Base-by-base conservation (phyloP, 148 eudicot genomes). In the Cornus suecica region DNA sequence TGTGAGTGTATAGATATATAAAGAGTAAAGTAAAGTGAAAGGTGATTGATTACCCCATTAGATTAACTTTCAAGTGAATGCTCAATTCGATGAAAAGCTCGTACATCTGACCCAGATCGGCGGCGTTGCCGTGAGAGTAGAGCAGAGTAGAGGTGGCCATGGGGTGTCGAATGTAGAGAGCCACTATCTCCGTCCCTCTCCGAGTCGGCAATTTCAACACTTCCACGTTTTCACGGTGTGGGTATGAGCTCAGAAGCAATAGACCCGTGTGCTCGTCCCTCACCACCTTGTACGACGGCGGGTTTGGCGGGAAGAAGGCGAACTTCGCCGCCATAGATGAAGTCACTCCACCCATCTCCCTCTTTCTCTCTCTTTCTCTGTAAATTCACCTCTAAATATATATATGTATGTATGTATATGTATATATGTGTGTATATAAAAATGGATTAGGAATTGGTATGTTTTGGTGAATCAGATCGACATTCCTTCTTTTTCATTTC, bases 241-340 rank as follows among this genome's bases (percentile, higher is more conserved):
- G 91, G 25, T 86, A 89, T 0, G 91, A 90, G 70, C 82, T 87
- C 11, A 91, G 72, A 56, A 87, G 84, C 72, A 88, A 41, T 24
- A 89, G 80, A 14, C 87, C 90, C 1, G 96, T 89, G 9, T 82
- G 67, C 8, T 77, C 83, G 54, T 91, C 97, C 25, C 69, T 85
- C 0, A 91, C 80, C 78, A 91, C 51, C 81, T 81, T 84, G 85
- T 91, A 91, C 27, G 97, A 91, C 14, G 97, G 89, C 20, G 97
- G 97, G 65, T 75, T 83, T 18, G 97, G 97, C 74, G 97, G 97
- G 48, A 91, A 91, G 83, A 89, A 91, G 18, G 97, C 97, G 54
- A 91, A 83, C 81, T 86, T 91, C 20, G 97, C 97, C 76, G 93
- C 97, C 91, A 91, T 91, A 48, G 91, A 89, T 77, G 97, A 91